Conservation (phyloP, 768 basidiomycete species). For the Chalciporus pseudorubinellus region DNA sequence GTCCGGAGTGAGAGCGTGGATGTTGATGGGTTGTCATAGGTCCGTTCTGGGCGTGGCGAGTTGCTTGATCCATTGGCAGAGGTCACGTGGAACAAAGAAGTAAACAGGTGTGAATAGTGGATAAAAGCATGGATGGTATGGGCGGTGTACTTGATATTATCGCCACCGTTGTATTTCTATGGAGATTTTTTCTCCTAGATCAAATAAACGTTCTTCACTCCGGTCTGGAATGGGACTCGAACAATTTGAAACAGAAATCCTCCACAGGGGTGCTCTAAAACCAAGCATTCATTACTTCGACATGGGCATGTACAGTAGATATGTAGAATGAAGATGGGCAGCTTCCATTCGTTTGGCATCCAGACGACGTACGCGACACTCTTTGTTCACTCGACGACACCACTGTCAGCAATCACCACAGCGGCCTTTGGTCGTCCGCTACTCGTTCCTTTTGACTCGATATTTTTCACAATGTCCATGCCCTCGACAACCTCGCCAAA, state of each 20-base stretch:
- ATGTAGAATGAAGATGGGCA: background rate
- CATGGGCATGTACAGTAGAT: background rate
- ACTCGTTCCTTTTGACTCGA: slow-evolving; percentile 36
- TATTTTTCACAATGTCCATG: slow-evolving; percentile 39
- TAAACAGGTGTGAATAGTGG: background rate
- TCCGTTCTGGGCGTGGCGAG: slow-evolving; percentile 46
- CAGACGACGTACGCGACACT: background rate
- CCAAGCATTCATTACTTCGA: too few species aligned
- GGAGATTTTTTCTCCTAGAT: too few species aligned
- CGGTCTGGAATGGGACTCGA: too few species aligned
- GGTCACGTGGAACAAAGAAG: background rate
- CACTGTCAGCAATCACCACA: slow-evolving; percentile 56
- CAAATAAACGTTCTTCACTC: too few species aligned
- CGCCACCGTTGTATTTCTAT: background rate
- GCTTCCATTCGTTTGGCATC: background rate
- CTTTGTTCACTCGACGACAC: slow-evolving; percentile 39
- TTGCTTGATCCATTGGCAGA: slow-evolving; percentile 23
- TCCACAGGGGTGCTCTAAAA: too few species aligned
- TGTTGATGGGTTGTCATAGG: slow-evolving; percentile 21
- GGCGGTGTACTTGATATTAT: background rate
- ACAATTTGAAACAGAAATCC: too few species aligned
- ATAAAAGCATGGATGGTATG: too few species aligned
- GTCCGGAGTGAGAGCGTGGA: background rate
- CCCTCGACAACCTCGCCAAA: slow-evolving; percentile 49
- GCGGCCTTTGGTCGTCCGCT: slow-evolving; percentile 30